Evolutionary conservation across 139 green algal species (phyloP).

Genomic region (Ettlia oleoabundans): DNA sequence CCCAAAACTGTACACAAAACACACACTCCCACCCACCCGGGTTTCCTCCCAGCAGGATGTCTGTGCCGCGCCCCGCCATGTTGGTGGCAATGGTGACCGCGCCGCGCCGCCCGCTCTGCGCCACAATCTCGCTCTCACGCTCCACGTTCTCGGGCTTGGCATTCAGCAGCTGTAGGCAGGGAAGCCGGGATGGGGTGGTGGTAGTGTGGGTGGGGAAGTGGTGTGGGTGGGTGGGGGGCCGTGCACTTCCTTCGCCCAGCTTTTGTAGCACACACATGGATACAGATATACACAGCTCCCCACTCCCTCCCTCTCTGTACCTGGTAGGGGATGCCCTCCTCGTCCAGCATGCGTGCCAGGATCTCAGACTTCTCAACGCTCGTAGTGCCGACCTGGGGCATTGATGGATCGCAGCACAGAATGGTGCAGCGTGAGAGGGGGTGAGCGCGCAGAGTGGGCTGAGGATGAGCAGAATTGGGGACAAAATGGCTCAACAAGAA

Average conservation of each 20-base stretch:
- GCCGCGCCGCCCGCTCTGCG: slow-evolving; percentile 81
- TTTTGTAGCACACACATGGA: not conserved
- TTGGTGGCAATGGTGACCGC: slow-evolving; percentile 98
- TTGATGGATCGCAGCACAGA: not conserved
- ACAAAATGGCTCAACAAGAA: no score
- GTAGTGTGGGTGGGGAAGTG: not conserved
- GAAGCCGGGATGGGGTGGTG: no score
- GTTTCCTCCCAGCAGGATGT: slow-evolving; percentile 98
- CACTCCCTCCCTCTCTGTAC: slow-evolving; percentile 24
- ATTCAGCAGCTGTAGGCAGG: slow-evolving; percentile 94
- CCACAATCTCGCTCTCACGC: slow-evolving; percentile 96
- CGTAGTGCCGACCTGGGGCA: slow-evolving; percentile 83
- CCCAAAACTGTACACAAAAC: not conserved
- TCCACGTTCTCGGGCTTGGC: slow-evolving; percentile 99
- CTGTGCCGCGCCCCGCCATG: slow-evolving; percentile 98
- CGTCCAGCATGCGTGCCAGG: slow-evolving; percentile 76
- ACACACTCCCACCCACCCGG: slow-evolving; percentile 46
- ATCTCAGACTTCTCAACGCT: slow-evolving; percentile 92
- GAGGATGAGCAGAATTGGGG: no score
- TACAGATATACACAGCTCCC: not conserved
- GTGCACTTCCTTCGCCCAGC: no score
- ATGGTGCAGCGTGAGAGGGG: not conserved
- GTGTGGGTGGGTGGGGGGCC: not conserved
- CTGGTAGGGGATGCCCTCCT: slow-evolving; percentile 82
- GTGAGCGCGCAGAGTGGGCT: no score